A percentile compares a stretch with the other conserved stretches of the same genome.
Conservation (phyloP, 257 asterid genomes). For the Lantana camara region DNA sequence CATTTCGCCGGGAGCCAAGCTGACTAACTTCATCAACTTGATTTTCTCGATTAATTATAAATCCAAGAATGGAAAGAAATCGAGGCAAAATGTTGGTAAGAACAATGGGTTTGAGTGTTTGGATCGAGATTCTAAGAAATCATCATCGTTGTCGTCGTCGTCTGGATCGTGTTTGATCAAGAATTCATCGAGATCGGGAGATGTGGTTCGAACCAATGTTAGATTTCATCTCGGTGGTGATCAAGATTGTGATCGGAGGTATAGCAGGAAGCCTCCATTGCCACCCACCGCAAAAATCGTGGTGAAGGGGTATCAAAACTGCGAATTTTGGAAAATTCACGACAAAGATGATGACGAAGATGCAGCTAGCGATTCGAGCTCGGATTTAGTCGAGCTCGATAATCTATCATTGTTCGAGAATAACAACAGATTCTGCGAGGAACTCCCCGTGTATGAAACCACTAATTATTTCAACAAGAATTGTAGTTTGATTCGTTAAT, state of each 20-base stretch:
- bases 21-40: constrained; percentile 53
- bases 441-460: constrained; percentile 82
- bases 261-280: constrained; percentile 35
- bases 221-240: constrained; percentile 47
- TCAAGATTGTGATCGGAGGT: constrained; percentile 18
- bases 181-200: constrained; percentile 31
- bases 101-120: constrained; percentile 3
- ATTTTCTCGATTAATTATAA: constrained; percentile 34
- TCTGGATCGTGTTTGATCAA: constrained; percentile 56
- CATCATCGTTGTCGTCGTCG: constrained; percentile 20
- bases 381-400: constrained; percentile 82
- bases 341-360: constrained; percentile 30
- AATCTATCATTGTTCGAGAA: constrained; percentile 44
- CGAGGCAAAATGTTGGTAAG: constrained; percentile 7
- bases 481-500: constrained; percentile 43
- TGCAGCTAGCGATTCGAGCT: constrained; percentile 64
- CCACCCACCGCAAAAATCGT: constrained; percentile 31
- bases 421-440: constrained; percentile 53
- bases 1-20: constrained; percentile 60
- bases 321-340: constrained; percentile 8
- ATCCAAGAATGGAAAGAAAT: constrained; percentile 35
- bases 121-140: background rate
- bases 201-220: constrained; percentile 42
- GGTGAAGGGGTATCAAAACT: background rate
- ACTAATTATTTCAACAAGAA: constrained; percentile 53